Evolutionary conservation across 306 rosid species (phyloP), one percentile per base, ranked within the genome.

Genomic region (Lathyrus sativus): DNA sequence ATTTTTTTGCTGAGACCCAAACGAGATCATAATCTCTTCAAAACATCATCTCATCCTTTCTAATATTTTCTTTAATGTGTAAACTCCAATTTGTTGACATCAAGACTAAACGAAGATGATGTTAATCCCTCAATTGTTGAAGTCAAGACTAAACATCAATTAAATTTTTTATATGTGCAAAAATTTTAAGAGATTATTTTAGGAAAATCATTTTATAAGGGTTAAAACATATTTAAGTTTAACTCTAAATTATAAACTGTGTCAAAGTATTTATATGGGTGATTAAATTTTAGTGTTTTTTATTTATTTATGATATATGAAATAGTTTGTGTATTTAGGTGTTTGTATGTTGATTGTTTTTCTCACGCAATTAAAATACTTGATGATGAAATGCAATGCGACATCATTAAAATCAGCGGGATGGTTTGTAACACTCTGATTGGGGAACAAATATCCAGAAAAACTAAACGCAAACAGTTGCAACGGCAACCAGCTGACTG

Each of bases 331-430:
- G 66, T 31, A 72, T 65, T 78, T 46, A 35, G 12, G 67, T 43
- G 37, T 39, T 38, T 69, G 17, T 33, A 0, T 67, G 62, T 53
- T 73, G 26, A 18, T 76, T 13, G 17, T 26, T 37, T 26, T 60
- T 62, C 39, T 37, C 81, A 92, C 96, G 95, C 98, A 11, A 67
- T 90, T 62, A 93, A 86, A 80, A 76, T 90, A 73, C 89, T 93
- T 9, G 81, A 86, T 1, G 99, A 93, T 72, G 99, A 90, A 73
- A 18, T 88, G 77, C 96, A 88, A 71, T 86, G 97, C 55, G 99
- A 90, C 74, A 82, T 90, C 54, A 86, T 93, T 67, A 90, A 90
- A 83, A 88, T 90, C 65, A 81, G 89, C 15, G 85, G 78, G 67
- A 51, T 90, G 74, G 95, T 89, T 31, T 88, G 91, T 62, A 88